Conservation (phyloP, 768 basidiomycete species). For the Inosperma sp. region DNA sequence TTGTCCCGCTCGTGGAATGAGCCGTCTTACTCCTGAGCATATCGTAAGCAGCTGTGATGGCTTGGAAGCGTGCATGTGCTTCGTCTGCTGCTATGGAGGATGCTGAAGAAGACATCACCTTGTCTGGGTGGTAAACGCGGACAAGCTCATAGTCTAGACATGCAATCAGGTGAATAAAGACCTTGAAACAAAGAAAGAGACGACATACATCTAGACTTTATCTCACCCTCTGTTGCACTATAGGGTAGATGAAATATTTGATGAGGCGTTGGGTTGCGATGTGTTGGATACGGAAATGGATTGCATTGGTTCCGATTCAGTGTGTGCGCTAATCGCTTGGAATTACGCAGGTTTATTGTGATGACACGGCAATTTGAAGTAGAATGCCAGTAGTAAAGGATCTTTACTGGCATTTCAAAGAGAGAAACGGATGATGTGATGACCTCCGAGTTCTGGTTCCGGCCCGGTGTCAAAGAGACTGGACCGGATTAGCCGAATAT, state of each 20-base stretch:
- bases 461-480: background rate
- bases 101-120: slow-evolving; percentile 38
- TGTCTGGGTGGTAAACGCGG: slow-evolving; percentile 75
- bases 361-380: background rate
- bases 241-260: slow-evolving; percentile 59
- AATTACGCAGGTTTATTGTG: background rate
- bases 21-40: slow-evolving; percentile 46
- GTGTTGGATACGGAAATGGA: slow-evolving; percentile 48
- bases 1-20: no score
- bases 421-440: background rate
- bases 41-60: slow-evolving; percentile 67
- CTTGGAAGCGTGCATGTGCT: slow-evolving; percentile 62
- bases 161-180: background rate
- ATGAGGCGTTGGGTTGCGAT: slow-evolving; percentile 51
- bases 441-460: background rate
- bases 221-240: slow-evolving; percentile 46
- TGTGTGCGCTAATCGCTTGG: slow-evolving; percentile 3
- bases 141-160: slow-evolving; percentile 72
- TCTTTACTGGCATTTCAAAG: background rate
- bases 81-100: slow-evolving; percentile 25
- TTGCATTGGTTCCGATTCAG: slow-evolving; percentile 3
- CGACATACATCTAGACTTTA: slow-evolving; percentile 54
- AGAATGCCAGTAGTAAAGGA: slow-evolving; percentile 1
- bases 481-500: no score
- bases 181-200: background rate